A percentile compares a stretch with the other conserved stretches of the same genome.
Evolutionary conservation across 768 basidiomycete species (phyloP).

Genomic region (Lactifluus rugatus): DNA sequence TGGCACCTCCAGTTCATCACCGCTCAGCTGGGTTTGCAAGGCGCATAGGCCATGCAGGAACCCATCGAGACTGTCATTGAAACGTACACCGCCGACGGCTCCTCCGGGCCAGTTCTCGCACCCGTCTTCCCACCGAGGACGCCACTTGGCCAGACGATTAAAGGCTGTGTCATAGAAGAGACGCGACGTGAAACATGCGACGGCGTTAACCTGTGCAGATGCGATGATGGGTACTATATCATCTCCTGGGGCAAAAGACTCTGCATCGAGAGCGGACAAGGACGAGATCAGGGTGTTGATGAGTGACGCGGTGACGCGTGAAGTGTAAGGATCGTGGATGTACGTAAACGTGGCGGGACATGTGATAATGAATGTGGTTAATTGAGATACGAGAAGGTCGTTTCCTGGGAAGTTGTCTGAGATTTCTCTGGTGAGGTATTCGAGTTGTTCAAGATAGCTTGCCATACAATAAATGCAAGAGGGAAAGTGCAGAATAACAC

Average conservation of each 20-base stretch:
- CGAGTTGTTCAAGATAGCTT: conserved; percentile 14
- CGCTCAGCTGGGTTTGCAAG: conserved; percentile 23
- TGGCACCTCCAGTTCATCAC: background rate
- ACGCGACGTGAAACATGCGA: conserved; percentile 51
- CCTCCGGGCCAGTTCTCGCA: conserved; percentile 46
- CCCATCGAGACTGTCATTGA: conserved; percentile 56
- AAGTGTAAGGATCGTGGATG: conserved; percentile 47
- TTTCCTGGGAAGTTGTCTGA: conserved; percentile 22
- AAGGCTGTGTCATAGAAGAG: conserved; percentile 59
- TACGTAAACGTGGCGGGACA: conserved; percentile 58
- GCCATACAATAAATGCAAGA: conserved; percentile 2
- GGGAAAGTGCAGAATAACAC: background rate
- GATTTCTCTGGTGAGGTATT: conserved; percentile 11
- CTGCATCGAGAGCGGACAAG: conserved; percentile 16
- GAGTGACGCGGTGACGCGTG: conserved; percentile 37
- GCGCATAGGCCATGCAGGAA: conserved; percentile 60
- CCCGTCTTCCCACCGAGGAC: conserved; percentile 48
- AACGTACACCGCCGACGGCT: conserved; percentile 33
- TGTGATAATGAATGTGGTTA: conserved; percentile 26
- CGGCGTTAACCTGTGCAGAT: conserved; percentile 43
- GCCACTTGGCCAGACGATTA: conserved; percentile 49
- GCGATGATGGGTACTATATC: conserved; percentile 24
- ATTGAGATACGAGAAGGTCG: conserved; percentile 18
- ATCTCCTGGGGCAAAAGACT: background rate
- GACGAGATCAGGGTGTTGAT: conserved; percentile 31